Evolutionary conservation across 768 basidiomycete species (phyloP).

Genomic region (Lepiota subincarnata): DNA sequence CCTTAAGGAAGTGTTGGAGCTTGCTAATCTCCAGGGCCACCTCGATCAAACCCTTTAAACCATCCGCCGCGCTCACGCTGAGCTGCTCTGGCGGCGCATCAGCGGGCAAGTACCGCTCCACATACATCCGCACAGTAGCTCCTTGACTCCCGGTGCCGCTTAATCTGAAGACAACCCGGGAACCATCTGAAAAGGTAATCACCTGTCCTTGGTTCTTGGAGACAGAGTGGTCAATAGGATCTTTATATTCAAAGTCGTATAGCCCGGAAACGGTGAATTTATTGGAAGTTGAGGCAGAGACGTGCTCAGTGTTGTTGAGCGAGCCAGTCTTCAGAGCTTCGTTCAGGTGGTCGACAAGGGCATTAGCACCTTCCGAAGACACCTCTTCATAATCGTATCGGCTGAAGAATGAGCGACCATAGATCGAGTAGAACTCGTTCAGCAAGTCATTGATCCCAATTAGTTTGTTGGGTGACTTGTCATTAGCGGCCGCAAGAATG

Average conservation of each 20-base stretch:
- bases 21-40: constrained; percentile 85
- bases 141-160: constrained; percentile 96
- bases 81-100: constrained; percentile 68
- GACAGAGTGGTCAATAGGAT: constrained; percentile 94
- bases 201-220: constrained; percentile 96
- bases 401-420: constrained; percentile 98
- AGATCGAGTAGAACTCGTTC: constrained; percentile 80
- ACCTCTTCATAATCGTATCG: constrained; percentile 99
- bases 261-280: constrained; percentile 75
- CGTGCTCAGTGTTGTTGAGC: constrained; percentile 65
- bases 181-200: constrained; percentile 87
- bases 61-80: constrained; percentile 76
- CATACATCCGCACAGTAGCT: constrained; percentile 94
- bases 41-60: constrained; percentile 92
- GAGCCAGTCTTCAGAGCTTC: constrained; percentile 60
- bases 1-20: constrained; percentile 78
- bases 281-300: constrained; percentile 59
- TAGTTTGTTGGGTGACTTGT: constrained; percentile 65
- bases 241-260: constrained; percentile 93
- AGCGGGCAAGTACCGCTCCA: constrained; percentile 84
- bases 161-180: constrained; percentile 91
- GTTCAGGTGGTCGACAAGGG: constrained; percentile 78
- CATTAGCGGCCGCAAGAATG: constrained; percentile 89
- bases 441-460: constrained; percentile 91
- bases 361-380: constrained; percentile 83